Base-by-base conservation (phyloP, 1,284 basidiomycete genomes). In the Fistulinella cinereoalba region DNA sequence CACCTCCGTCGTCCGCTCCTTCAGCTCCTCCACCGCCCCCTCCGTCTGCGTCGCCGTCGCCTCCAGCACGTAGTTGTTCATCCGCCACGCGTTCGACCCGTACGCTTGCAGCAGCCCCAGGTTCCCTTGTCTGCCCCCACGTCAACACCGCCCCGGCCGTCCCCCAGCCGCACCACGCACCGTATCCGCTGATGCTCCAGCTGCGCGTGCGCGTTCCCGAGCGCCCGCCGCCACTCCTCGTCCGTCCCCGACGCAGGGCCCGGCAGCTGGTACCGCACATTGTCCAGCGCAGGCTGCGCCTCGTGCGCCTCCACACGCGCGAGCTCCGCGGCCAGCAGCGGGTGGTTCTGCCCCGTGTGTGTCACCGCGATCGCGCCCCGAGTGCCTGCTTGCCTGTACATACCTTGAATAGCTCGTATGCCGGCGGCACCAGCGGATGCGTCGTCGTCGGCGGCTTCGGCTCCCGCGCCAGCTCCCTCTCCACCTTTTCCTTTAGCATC, bases 151-250 rank as follows among this genome's bases (percentile, higher is more conserved):
- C 22, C 31, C 12, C 50, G 11, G 16, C 37, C 32, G 16, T 38
- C 16, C 29, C 22, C 36, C 25, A 38, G 15, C 5, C 16, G 23
- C n/a, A 27, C n/a, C 18, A 69, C 77, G 47, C 50, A 92, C 87
- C 95, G 77, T 56, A 92, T 74, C 28, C 81, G 79, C 69, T 97
- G 95, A 65, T 98, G 92, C 58, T 93, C 93, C 33, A 97, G 75
- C 51, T 95, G 93, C 31, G 90, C 82, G 50, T 85, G 79, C 11
- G 90, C 91, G 63, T 91, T 91, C 52, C 82, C 72, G 47, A 97
- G 67, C 0, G 93, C 86, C 23, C 71, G 72, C 47, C 80, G 73
- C 88, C 95, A 95, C 50, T 88, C 90, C 41, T 87, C 82, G 39
- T 89, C 78, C 8, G 79, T 80, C 1, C 79, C 88, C 0, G 77